These are phyloP conservation scores for Calonectria pteridis DNA, from an alignment of 2,329 filamentous ascomycete genomes.

Conservation along the genomic window DNA sequence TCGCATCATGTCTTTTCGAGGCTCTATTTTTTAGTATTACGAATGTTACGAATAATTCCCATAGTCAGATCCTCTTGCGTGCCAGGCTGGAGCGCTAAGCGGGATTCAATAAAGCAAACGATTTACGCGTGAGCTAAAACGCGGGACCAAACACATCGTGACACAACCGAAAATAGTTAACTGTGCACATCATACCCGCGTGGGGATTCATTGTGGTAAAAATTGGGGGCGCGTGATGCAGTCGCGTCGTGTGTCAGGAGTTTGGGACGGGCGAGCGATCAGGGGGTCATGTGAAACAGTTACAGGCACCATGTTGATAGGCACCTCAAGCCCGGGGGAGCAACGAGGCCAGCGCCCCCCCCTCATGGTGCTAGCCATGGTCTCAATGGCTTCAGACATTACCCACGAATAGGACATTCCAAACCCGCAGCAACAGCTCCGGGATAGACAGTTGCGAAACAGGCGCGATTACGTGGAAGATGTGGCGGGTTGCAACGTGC, in stretches of 20 bases:
- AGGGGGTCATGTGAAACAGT: conserved; percentile 21
- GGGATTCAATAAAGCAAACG: background rate
- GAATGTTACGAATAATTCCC: conserved; percentile 4
- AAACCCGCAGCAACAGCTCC: background rate
- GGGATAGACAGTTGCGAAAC: background rate
- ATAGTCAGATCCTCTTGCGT: background rate
- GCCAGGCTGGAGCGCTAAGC: background rate
- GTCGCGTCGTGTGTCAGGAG: background rate
- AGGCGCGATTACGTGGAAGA: background rate
- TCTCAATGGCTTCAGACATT: background rate
- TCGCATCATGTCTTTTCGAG: background rate
- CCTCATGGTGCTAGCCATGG: background rate
- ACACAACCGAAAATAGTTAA: conserved; percentile 6
- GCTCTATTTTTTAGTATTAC: background rate
- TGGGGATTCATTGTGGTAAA: background rate
- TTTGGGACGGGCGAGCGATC: background rate
- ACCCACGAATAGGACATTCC: background rate
- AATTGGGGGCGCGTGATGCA: conserved; percentile 11
- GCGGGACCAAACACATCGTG: conserved; percentile 1
- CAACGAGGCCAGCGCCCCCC: background rate
- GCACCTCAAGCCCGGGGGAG: background rate
- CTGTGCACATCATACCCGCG: conserved; percentile 4
- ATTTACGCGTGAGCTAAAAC: background rate
- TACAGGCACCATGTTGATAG: conserved; percentile 1
- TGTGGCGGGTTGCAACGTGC: background rate